These are phyloP conservation scores for Xerocomellus dryophilus DNA, from an alignment of 768 basidiomycete genomes.

Conservation along the genomic window DNA sequence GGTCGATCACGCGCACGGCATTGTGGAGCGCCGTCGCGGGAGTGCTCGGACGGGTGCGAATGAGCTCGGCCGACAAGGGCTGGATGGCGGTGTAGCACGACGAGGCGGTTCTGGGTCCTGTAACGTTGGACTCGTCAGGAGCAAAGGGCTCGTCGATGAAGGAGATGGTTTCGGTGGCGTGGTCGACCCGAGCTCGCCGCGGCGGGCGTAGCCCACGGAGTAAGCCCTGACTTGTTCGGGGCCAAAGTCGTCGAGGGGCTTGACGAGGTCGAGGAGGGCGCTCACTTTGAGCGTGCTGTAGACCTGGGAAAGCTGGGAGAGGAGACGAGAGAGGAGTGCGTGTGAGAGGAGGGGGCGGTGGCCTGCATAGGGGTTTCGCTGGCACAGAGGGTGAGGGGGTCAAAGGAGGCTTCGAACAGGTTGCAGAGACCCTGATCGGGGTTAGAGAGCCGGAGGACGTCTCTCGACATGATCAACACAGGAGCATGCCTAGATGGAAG, in stretches of 20 bases:
- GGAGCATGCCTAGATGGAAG: not conserved
- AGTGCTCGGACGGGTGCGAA: constrained; percentile 73
- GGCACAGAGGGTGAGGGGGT: constrained; percentile 75
- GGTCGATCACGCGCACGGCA: constrained; percentile 57
- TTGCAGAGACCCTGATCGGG: constrained; percentile 75
- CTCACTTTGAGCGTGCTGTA: constrained; percentile 83
- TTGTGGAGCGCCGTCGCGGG: constrained; percentile 73
- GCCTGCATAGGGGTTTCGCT: constrained; percentile 53
- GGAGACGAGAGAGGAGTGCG: constrained; percentile 85
- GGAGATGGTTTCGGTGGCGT: constrained; percentile 77
- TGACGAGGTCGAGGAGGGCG: constrained; percentile 76
- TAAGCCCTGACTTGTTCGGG: constrained; percentile 86
- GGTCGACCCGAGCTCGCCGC: constrained; percentile 91
- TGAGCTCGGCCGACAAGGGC: constrained; percentile 66
- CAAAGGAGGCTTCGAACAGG: constrained; percentile 89
- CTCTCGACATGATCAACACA: constrained; percentile 47
- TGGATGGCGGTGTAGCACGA: constrained; percentile 56
- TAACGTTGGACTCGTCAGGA: constrained; percentile 34
- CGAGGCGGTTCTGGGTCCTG: constrained; percentile 14
- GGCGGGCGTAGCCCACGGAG: constrained; percentile 86
- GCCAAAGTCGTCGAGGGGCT: constrained; percentile 60
- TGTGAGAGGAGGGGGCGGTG: constrained; percentile 90
- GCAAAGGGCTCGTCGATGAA: constrained; percentile 79
- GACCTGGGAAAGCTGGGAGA: constrained; percentile 88
- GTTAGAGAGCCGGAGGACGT: constrained; percentile 73